Conservation (phyloP, 306 rosid species). For the Pachyrhizus erosus region DNA sequence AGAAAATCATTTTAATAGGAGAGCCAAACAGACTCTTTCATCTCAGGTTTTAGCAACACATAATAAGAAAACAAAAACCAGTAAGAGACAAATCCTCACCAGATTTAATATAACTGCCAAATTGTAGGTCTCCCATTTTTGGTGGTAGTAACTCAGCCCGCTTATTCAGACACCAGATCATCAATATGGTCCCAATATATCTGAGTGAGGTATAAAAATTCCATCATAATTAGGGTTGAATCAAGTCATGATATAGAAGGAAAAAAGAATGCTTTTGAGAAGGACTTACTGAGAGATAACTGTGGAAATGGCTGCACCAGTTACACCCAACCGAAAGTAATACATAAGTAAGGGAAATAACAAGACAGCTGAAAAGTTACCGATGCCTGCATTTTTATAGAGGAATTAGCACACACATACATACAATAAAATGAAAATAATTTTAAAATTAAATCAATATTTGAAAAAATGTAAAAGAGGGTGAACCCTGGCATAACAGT, state of each 20-base stretch:
- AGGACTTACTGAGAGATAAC: conserved; percentile 91
- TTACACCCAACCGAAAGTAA: conserved; percentile 76
- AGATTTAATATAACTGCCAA: conserved; percentile 85
- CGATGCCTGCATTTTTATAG: conserved; percentile 71
- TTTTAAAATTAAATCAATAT: conserved; percentile 11
- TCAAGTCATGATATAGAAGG: conserved; percentile 39
- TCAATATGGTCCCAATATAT: conserved; percentile 74
- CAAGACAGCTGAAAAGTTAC: conserved; percentile 77
- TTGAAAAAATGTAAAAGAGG: conserved; percentile 26
- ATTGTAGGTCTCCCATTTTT: conserved; percentile 80
- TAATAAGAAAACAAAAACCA: conserved; percentile 21
- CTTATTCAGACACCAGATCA: conserved; percentile 85
- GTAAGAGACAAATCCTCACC: conserved; percentile 55
- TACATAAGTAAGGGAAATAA: conserved; percentile 85
- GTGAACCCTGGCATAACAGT: too few relatives aligned
- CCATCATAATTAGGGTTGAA: conserved; percentile 32
- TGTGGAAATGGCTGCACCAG: conserved; percentile 92
- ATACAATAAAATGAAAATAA: conserved; percentile 30
- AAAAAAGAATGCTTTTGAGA: conserved; percentile 35
- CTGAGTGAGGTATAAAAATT: conserved; percentile 60
- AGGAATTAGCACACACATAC: conserved; percentile 40
- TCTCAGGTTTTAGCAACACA: conserved; percentile 24
- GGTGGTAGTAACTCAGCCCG: conserved; percentile 83
- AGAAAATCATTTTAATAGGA: not conserved
- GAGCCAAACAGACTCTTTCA: conserved; percentile 17